These are phyloP conservation scores for Geranium rotundifolium DNA, from an alignment of 345 rosid genomes.

Conservation along the genomic window DNA sequence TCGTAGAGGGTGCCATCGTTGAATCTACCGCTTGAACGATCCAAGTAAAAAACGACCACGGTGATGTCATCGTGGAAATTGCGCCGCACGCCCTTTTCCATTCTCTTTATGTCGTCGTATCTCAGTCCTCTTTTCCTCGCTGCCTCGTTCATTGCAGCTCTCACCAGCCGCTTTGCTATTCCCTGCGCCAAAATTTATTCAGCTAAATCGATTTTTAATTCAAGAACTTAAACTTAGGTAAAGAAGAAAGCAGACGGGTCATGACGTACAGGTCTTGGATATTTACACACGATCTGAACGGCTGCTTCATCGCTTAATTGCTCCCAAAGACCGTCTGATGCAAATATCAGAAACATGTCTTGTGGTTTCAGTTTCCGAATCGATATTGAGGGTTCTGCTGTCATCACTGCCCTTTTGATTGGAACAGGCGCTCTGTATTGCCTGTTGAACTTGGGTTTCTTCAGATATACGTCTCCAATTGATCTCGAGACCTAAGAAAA, in stretches of 20 bases:
- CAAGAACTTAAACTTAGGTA: background rate
- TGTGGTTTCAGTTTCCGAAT: slow-evolving; percentile 9
- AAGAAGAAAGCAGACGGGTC: background rate
- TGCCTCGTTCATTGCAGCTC: slow-evolving; percentile 42
- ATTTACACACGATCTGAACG: slow-evolving; percentile 6
- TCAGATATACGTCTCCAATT: slow-evolving; percentile 14
- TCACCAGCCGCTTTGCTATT: slow-evolving; percentile 43
- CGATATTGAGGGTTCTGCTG: slow-evolving; percentile 11
- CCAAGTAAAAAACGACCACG: slow-evolving; percentile 43
- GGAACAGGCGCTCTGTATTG: slow-evolving; percentile 6
- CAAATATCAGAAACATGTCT: slow-evolving; percentile 13
- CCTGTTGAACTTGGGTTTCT: slow-evolving; percentile 12
- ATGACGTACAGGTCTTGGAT: slow-evolving; percentile 11
- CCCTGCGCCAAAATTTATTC: slow-evolving; percentile 20
- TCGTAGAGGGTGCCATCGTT: slow-evolving; percentile 10
- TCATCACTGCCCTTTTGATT: slow-evolving; percentile 7
- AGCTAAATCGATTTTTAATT: no score
- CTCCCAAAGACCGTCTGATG: slow-evolving; percentile 19
- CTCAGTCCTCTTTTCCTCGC: slow-evolving; percentile 48
- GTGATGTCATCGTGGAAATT: slow-evolving; percentile 59
- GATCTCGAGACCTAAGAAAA: slow-evolving; percentile 14
- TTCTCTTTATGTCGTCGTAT: slow-evolving; percentile 30
- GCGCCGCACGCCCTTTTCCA: slow-evolving; percentile 42
- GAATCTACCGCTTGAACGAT: slow-evolving; percentile 21
- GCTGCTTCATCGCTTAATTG: slow-evolving; percentile 12